These are phyloP conservation scores for Amylocystis lapponica DNA, from an alignment of 768 basidiomycete genomes.

Conservation along the genomic window DNA sequence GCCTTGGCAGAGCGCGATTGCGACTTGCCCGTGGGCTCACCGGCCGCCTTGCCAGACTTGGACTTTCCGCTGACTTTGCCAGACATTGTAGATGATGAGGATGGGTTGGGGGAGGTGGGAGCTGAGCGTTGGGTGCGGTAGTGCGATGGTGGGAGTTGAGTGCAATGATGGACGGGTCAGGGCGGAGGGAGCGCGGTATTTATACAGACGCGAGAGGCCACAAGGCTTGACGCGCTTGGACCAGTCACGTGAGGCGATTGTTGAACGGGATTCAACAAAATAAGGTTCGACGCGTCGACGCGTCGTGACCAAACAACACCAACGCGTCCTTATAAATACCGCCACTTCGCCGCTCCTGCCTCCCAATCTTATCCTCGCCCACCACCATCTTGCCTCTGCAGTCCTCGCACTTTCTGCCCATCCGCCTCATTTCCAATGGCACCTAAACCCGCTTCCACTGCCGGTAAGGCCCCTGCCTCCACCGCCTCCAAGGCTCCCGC, in stretches of 20 bases:
- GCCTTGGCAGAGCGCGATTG: conserved; percentile 71
- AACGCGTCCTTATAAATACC: conserved; percentile 21
- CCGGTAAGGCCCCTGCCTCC: conserved; percentile 75
- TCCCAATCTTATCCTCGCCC: conserved; percentile 7
- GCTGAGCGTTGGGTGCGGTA: conserved; percentile 7
- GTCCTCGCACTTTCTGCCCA: not conserved
- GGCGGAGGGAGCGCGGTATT: conserved; percentile 2
- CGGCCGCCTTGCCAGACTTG: conserved; percentile 57
- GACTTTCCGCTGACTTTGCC: conserved; percentile 55
- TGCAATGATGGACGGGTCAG: conserved; percentile 1
- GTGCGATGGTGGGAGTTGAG: conserved; percentile 8
- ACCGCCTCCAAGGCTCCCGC: conserved; percentile 56
- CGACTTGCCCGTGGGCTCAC: conserved; percentile 41
- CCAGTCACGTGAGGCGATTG: conserved; percentile 18
- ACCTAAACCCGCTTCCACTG: conserved; percentile 78
- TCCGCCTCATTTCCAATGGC: conserved; percentile 36
- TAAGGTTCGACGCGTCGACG: conserved; percentile 20
- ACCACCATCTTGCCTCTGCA: conserved; percentile 5
- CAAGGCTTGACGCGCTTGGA: conserved; percentile 4
- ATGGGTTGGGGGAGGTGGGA: not conserved
- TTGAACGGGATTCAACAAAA: conserved; percentile 23
- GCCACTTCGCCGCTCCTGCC: conserved; percentile 10
- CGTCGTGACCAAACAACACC: conserved; percentile 18
- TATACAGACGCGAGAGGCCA: conserved; percentile 10
- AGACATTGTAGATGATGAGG: conserved; percentile 25